Conservation (phyloP, 2,329 filamentous ascomycete species). For the Ophiostoma sp. region DNA sequence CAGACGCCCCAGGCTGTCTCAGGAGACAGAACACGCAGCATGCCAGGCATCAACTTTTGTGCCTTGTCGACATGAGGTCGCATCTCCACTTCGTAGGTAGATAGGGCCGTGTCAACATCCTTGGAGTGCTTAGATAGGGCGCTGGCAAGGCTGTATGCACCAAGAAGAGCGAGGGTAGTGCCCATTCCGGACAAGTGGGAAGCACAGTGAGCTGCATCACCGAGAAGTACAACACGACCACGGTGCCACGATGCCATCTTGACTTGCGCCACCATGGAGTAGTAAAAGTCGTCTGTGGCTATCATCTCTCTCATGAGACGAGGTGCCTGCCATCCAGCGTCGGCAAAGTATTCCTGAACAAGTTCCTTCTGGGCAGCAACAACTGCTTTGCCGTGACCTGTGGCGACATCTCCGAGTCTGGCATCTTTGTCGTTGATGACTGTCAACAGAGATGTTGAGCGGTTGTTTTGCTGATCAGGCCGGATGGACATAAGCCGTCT, state of each 20-base stretch:
- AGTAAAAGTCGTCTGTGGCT: conserved; percentile 37
- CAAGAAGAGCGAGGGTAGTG: conserved; percentile 46
- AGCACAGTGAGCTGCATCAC: conserved; percentile 52
- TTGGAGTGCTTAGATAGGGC: conserved; percentile 37
- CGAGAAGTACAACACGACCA: conserved; percentile 45
- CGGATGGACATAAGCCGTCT: conserved; percentile 43
- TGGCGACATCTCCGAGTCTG: background rate
- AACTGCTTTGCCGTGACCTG: background rate
- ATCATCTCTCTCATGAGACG: conserved; percentile 42
- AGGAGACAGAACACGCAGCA: conserved; percentile 35
- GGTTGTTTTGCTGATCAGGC: conserved; percentile 35
- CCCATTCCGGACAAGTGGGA: conserved; percentile 51
- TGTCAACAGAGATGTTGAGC: conserved; percentile 22
- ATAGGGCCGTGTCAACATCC: background rate
- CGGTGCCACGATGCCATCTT: conserved; percentile 40
- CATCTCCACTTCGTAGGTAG: background rate
- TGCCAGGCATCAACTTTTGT: conserved; percentile 39
- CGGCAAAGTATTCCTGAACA: conserved; percentile 40
- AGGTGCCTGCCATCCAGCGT: conserved; percentile 48
- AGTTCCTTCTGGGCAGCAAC: background rate
- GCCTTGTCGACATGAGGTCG: conserved; percentile 34
- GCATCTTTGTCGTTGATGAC: conserved; percentile 31
- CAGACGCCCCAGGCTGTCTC: conserved; percentile 35
- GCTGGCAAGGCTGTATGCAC: conserved; percentile 54
- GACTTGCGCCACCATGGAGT: conserved; percentile 45